phyloP scores from a whole-genome alignment of 371 early-diverging fungal genomes.

The Actinomortierella wolfii region DNA sequence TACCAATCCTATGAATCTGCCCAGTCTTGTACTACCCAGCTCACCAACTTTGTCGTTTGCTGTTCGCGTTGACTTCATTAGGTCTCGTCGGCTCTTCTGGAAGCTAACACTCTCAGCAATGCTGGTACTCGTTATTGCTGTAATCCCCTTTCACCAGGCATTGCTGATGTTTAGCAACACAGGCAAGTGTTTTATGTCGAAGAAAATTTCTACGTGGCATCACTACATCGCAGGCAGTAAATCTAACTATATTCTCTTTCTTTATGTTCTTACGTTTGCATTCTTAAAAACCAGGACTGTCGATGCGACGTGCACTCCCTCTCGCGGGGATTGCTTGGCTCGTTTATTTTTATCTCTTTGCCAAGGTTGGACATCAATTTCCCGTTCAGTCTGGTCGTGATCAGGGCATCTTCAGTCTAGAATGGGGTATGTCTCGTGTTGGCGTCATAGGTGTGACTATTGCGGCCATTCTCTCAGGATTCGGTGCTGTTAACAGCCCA shows the following conservation, averaged over 20 bases:
- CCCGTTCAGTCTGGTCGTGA: conserved; percentile 34
- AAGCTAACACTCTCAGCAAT: conserved; percentile 68
- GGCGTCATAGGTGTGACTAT: conserved; percentile 90
- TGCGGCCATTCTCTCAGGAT: conserved; percentile 92
- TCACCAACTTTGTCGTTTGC: not conserved
- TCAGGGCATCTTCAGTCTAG: conserved; percentile 21
- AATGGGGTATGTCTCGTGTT: conserved; percentile 73
- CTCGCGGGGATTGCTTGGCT: conserved; percentile 57
- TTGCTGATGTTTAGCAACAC: conserved; percentile 61
- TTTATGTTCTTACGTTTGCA: conserved; percentile 1
- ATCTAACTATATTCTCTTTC: not conserved
- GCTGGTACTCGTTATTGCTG: conserved; percentile 65
- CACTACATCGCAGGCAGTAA: not conserved
- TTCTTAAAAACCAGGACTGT: conserved; percentile 38
- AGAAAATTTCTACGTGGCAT: too few relatives aligned
- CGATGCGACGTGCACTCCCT: conserved; percentile 46
- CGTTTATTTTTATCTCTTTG: conserved; percentile 73
- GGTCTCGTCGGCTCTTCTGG: conserved; percentile 80
- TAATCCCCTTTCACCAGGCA: conserved; percentile 81
- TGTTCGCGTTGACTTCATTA: conserved; percentile 17
- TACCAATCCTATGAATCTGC: not conserved
- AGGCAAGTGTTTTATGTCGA: conserved; percentile 17
- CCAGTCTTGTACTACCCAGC: not conserved
- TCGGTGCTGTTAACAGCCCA: conserved; percentile 92
- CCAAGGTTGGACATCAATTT: conserved; percentile 65